These are phyloP conservation scores for Leccinum longicurvipes DNA, from an alignment of 768 basidiomycete genomes.

Conservation along the genomic window DNA sequence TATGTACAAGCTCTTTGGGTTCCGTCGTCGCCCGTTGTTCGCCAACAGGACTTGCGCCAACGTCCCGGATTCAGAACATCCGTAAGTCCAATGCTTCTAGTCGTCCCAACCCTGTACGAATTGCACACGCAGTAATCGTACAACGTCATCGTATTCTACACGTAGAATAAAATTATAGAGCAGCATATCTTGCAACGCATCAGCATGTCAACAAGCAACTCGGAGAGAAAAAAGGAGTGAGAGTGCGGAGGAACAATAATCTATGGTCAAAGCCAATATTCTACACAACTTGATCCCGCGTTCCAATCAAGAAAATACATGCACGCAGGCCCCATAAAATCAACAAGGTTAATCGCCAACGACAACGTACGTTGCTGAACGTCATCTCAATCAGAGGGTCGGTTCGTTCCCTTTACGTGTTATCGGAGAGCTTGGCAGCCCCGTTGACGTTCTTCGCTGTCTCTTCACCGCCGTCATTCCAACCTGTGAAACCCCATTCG, in stretches of 20 bases:
- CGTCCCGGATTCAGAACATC: conserved; percentile 4
- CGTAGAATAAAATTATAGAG: conserved; percentile 31
- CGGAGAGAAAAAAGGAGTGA: conserved; percentile 5
- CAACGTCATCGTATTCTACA: conserved; percentile 28
- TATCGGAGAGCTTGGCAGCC: conserved; percentile 40
- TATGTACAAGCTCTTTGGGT: not conserved
- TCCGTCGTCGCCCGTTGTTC: not conserved
- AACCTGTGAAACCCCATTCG: conserved; percentile 17
- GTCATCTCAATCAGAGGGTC: conserved; percentile 11
- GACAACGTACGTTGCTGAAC: conserved; percentile 10
- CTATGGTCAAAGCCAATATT: conserved; percentile 27
- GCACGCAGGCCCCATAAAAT: conserved; percentile 19
- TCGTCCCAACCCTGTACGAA: conserved; percentile 19
- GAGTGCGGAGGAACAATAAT: conserved; percentile 31
- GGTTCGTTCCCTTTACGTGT: conserved; percentile 30
- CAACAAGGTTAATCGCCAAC: conserved; percentile 2
- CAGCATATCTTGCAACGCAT: conserved; percentile 24
- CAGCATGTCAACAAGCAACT: conserved; percentile 20
- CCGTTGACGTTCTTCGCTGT: conserved; percentile 74
- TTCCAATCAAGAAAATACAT: conserved; percentile 34
- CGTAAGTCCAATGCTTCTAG: not conserved
- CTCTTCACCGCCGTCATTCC: conserved; percentile 59
- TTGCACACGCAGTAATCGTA: conserved; percentile 23
- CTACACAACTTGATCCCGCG: conserved; percentile 33
- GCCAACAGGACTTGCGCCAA: not conserved